Evolutionary conservation across 108 stramenopile species (phyloP).

Genomic region (Nitzschia palea): DNA sequence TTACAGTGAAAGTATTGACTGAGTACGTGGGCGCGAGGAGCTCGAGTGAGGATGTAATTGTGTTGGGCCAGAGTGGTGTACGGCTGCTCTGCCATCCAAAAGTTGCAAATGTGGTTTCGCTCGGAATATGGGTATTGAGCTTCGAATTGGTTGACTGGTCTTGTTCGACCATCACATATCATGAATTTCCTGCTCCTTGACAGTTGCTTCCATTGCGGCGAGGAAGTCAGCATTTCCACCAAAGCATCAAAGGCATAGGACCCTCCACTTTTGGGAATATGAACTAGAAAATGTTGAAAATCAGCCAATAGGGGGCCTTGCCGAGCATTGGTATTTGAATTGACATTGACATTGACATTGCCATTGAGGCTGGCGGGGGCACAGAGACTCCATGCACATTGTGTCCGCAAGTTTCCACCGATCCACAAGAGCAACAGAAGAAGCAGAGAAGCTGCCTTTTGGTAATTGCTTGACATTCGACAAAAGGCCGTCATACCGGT

Average conservation of each 20-base stretch:
- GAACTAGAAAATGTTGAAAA: conserved; percentile 17
- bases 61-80: not conserved
- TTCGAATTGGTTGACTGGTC: not conserved
- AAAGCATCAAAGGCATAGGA: conserved; percentile 6
- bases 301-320: not conserved
- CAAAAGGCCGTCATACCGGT: not conserved
- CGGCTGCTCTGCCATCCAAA: conserved; percentile 20
- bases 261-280: conserved; percentile 10
- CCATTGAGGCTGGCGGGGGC: not conserved
- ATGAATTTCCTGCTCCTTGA: not conserved
- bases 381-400: not conserved
- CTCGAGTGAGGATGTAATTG: conserved; percentile 3
- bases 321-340: too few species aligned
- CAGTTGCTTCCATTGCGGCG: not conserved
- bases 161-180: conserved; percentile 6
- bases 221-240: not conserved
- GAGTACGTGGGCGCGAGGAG: conserved; percentile 1
- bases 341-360: too few species aligned
- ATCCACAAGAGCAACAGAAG: not conserved
- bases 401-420: not conserved
- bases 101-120: conserved; percentile 4
- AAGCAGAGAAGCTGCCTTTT: not conserved
- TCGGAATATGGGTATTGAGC: not conserved
- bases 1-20: conserved; percentile 20
- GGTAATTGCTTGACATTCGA: too few species aligned